Evolutionary conservation across 2,329 filamentous ascomycete species (phyloP).

Genomic region (Beauveria varroae): DNA sequence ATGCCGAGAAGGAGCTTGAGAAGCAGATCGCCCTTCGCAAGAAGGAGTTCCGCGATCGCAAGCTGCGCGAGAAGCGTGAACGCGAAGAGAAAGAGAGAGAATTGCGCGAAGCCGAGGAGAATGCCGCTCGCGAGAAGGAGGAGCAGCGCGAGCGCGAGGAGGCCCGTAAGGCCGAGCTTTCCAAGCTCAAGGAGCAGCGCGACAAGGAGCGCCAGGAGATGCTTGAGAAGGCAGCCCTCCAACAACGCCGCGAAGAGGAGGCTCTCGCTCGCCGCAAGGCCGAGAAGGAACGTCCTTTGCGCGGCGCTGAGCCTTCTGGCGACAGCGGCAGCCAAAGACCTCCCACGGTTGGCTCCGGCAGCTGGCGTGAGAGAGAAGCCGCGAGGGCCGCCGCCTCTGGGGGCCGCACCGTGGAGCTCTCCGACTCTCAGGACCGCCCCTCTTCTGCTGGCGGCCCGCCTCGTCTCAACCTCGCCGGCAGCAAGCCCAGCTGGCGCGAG

Average conservation of each 20-base stretch:
- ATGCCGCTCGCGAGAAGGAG: slow-evolving; percentile 71
- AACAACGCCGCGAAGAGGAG: slow-evolving; percentile 81
- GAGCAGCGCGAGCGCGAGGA: slow-evolving; percentile 75
- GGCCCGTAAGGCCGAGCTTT: slow-evolving; percentile 65
- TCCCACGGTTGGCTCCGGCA: slow-evolving; percentile 28
- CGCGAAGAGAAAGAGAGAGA: slow-evolving; percentile 75
- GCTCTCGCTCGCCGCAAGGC: slow-evolving; percentile 68
- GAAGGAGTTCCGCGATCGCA: slow-evolving; percentile 80
- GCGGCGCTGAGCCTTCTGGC: slow-evolving; percentile 28
- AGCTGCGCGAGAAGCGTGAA: slow-evolving; percentile 75
- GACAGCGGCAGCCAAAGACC: slow-evolving; percentile 25
- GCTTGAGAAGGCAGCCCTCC: slow-evolving; percentile 56
- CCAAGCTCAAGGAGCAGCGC: slow-evolving; percentile 58
- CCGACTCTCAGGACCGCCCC: slow-evolving; percentile 40
- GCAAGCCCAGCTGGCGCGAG: slow-evolving; percentile 65
- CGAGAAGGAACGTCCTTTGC: slow-evolving; percentile 46
- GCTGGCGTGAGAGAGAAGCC: slow-evolving; percentile 36
- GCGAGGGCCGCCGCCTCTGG: slow-evolving; percentile 25
- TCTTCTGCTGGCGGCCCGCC: slow-evolving; percentile 43
- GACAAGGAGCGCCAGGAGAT: slow-evolving; percentile 62
- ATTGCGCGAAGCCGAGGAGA: slow-evolving; percentile 79
- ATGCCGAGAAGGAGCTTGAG: slow-evolving; percentile 88
- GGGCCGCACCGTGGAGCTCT: slow-evolving; percentile 31
- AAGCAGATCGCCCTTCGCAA: slow-evolving; percentile 81
- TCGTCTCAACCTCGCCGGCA: slow-evolving; percentile 52